phyloP scores from a whole-genome alignment of 1,284 basidiomycete species.

The Fistulinella cinereoalba region DNA sequence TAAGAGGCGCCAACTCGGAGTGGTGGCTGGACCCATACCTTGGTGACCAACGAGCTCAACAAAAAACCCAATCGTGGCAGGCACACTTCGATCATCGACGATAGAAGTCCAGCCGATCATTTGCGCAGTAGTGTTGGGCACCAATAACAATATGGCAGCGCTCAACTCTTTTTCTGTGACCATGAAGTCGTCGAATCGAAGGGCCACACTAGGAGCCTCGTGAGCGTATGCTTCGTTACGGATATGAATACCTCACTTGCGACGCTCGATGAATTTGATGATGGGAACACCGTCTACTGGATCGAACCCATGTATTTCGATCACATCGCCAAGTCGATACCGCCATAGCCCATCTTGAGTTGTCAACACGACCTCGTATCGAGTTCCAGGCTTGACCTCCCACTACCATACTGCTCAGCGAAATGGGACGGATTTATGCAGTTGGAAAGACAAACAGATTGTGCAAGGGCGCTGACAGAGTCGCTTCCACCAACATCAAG shows the following conservation, averaged over 20 bases:
- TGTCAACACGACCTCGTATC: conserved; percentile 21
- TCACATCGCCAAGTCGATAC: conserved; percentile 21
- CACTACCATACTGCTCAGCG: conserved; percentile 16
- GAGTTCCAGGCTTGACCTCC: conserved; percentile 15
- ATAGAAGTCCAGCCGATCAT: conserved; percentile 21
- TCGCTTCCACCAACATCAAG: conserved; percentile 5
- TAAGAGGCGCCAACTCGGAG: no score
- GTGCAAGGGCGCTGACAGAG: not conserved
- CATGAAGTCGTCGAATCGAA: conserved; percentile 15
- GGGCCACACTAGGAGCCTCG: conserved; percentile 3
- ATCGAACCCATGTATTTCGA: not conserved
- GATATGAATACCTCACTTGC: not conserved
- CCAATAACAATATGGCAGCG: conserved; percentile 1
- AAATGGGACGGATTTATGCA: not conserved
- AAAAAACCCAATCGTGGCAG: conserved; percentile 20
- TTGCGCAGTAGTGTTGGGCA: not conserved
- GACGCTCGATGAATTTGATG: not conserved
- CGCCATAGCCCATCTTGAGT: conserved; percentile 25
- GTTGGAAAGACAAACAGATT: not conserved
- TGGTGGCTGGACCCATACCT: conserved; percentile 10
- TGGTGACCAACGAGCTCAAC: conserved; percentile 14
- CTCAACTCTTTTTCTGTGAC: conserved; percentile 13
- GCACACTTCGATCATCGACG: conserved; percentile 10
- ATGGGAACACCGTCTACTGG: not conserved
- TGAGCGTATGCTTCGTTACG: not conserved